phyloP scores from a whole-genome alignment of 2,329 filamentous ascomycete genomes.

The Xylaria sp. region DNA sequence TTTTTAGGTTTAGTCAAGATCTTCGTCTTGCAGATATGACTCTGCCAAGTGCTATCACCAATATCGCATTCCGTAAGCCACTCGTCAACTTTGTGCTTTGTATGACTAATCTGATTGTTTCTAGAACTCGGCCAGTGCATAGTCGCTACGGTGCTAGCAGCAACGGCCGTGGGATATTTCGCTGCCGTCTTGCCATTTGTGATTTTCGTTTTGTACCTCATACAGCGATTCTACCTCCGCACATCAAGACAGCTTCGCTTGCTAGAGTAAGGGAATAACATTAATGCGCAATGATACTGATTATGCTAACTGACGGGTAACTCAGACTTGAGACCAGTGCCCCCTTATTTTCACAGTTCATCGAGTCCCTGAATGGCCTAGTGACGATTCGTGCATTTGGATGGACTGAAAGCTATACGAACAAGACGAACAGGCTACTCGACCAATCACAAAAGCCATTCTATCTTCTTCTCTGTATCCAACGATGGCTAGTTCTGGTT shows the following conservation, averaged over 20 bases:
- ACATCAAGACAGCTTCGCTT: conserved; percentile 25
- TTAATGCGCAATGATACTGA: conserved; percentile 5
- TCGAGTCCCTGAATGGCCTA: conserved; percentile 56
- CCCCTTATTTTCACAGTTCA: conserved; percentile 51
- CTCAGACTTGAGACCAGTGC: conserved; percentile 10
- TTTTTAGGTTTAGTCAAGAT: conserved; percentile 29
- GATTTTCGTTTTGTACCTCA: not conserved
- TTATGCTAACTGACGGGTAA: conserved; percentile 33
- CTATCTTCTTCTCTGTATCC: conserved; percentile 51
- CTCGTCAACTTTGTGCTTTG: not conserved
- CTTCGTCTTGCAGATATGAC: conserved; percentile 31
- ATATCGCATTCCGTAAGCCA: conserved; percentile 29
- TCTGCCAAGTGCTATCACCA: conserved; percentile 26
- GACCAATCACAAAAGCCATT: conserved; percentile 49
- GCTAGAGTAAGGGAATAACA: conserved; percentile 18
- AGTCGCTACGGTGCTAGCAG: not conserved
- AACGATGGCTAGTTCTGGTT: conserved; percentile 47
- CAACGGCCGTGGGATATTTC: not conserved
- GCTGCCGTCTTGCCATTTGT: not conserved
- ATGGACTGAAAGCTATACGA: conserved; percentile 47
- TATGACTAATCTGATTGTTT: not conserved
- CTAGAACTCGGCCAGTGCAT: conserved; percentile 28
- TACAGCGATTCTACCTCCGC: conserved; percentile 15
- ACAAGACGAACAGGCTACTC: conserved; percentile 38
- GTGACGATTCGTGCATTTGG: conserved; percentile 58